Evolutionary conservation across 345 rosid species (phyloP), one percentile per base, ranked within the genome.

Genomic region (Linum trigynum): DNA sequence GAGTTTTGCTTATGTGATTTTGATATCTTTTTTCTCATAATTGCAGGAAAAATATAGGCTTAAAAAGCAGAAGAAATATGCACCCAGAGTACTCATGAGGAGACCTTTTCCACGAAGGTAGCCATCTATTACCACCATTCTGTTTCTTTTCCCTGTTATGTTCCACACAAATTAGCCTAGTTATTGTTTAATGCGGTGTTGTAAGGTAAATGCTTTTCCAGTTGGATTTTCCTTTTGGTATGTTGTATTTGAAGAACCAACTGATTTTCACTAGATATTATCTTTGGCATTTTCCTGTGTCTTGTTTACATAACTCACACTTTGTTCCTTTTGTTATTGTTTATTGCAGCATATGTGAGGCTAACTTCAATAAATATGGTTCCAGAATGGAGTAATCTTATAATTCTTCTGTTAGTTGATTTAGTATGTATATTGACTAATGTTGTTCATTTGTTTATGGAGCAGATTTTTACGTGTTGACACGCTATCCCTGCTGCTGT

Each of bases 11-110:
- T 57, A 37, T 15, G 38, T 17, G 61, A 57, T 57, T 1, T 57
- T 37, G 37, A n/a, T 8, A 7, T 57, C 1, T n/a, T 57, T 2
- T 23, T 57, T 57, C 12, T 57, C 35, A 17, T 64, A 1, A 77
- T 32, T 70, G 66, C 77, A 94, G 99, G 99, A 90, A 75, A 90
- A 94, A 73, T 90, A 94, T 74, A 84, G 72, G 82, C 73, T 82
- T 69, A 94, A 84, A 72, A 94, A 90, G 75, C 96, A 90, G 80
- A 94, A 94, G 82, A 90, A 94, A 59, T 94, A 94, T 82, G 96
- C 97, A 3, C 97, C 97, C 48, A 85, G 71, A 81, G 74, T 94
- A 55, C 90, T 90, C 75, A 64, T 88, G 16, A 76, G 99, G 76
- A 83, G 96, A 16, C 97, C 99, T 48, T 80, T 80, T 79, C 67